Evolutionary conservation across 129 eudicot genomes (phyloP).

Genomic region (Sambucus nigra): DNA sequence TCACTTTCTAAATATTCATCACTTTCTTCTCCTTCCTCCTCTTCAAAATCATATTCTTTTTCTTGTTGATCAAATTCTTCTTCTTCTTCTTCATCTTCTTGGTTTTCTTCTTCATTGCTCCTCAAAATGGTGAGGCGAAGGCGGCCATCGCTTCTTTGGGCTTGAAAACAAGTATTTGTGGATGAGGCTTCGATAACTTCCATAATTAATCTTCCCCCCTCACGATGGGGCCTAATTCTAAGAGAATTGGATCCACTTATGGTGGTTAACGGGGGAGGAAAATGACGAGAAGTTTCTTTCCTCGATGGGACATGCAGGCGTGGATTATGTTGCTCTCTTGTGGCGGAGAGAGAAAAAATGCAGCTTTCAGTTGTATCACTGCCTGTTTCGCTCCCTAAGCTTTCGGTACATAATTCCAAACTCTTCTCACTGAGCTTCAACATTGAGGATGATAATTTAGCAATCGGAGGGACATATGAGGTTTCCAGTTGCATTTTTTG

Average conservation of each 20-base stretch:
- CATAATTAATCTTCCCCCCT: conserved; percentile 61
- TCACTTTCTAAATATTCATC: neutral
- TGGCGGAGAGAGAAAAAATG: conserved; percentile 13
- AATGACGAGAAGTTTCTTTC: conserved; percentile 21
- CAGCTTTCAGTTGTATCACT: conserved; percentile 29
- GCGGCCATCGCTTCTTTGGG: conserved; percentile 73
- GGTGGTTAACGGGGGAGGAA: conserved; percentile 85
- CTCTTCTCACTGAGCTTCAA: conserved; percentile 46
- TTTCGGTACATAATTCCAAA: conserved; percentile 79
- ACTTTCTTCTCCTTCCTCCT: conserved; percentile 13
- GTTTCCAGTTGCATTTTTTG: conserved; percentile 6
- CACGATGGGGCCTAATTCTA: conserved; percentile 41
- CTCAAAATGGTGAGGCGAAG: conserved; percentile 35
- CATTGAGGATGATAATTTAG: conserved; percentile 11
- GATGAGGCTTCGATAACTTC: conserved; percentile 46
- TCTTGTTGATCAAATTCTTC: neutral
- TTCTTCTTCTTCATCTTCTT: conserved; percentile 1
- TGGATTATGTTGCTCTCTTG: neutral
- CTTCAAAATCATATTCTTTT: too few species aligned
- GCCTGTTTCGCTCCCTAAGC: conserved; percentile 80
- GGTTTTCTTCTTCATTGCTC: conserved; percentile 9
- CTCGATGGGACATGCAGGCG: conserved; percentile 1
- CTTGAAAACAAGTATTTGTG: conserved; percentile 27
- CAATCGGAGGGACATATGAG: conserved; percentile 21
- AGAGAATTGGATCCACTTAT: conserved; percentile 45